Evolutionary conservation across 78 protist genomes (phyloP).

Genomic region (Dictyostelium discoideum): DNA sequence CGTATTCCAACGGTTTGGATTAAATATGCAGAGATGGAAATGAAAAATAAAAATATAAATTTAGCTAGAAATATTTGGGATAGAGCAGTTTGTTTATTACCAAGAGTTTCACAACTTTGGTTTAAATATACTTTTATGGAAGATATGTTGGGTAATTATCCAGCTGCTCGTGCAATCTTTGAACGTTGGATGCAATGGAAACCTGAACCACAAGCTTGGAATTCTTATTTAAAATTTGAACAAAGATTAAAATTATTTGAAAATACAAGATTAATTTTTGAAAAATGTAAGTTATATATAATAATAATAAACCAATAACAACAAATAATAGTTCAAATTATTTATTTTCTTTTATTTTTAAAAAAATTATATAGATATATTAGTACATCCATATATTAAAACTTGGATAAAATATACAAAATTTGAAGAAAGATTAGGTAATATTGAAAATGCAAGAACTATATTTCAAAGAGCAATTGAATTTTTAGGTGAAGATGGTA

Average conservation of each 20-base stretch:
- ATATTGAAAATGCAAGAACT: conserved; percentile 38
- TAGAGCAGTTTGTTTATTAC: conserved; percentile 96
- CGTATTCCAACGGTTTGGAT: conserved; percentile 86
- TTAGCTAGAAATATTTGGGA: conserved; percentile 98
- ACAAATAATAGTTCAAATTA: background rate
- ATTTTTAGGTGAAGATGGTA: conserved; percentile 85
- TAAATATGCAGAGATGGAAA: conserved; percentile 99
- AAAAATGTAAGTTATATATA: conserved; percentile 8
- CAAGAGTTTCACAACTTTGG: conserved; percentile 96
- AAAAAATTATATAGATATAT: background rate
- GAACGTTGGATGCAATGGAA: conserved; percentile 98
- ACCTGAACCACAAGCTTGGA: conserved; percentile 94
- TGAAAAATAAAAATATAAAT: conserved; percentile 91
- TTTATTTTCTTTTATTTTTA: too few relatives aligned
- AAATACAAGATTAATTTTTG: conserved; percentile 86
- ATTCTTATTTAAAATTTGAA: conserved; percentile 93
- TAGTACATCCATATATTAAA: conserved; percentile 72
- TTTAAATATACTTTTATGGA: conserved; percentile 96
- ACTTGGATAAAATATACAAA: conserved; percentile 94
- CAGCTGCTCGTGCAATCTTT: conserved; percentile 93
- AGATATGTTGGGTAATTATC: conserved; percentile 96
- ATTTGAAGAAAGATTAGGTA: conserved; percentile 90
- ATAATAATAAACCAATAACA: background rate
- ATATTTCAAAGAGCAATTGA: conserved; percentile 66
- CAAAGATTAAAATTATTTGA: conserved; percentile 82